phyloP scores from a whole-genome alignment of 2,329 filamentous ascomycete species.

The Botryotinia convoluta region DNA sequence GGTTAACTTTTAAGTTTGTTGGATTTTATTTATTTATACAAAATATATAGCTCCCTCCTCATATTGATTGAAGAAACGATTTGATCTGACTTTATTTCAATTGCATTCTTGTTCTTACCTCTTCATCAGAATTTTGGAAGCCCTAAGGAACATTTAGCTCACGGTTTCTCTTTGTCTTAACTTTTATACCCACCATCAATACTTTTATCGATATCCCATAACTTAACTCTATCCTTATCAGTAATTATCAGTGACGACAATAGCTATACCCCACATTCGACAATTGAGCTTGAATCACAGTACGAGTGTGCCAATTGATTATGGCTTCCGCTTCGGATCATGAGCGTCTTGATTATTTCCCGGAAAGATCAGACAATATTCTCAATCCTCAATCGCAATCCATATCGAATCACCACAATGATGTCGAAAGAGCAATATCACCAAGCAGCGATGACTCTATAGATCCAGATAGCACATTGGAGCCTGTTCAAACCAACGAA shows the following conservation, averaged over 20 bases:
- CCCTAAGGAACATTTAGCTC: neutral
- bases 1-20: neutral
- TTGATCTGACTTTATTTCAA: no score
- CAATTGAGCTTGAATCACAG: neutral
- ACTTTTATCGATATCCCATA: neutral
- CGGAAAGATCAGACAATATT: neutral
- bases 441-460: slow-evolving; percentile 19
- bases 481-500: slow-evolving; percentile 23
- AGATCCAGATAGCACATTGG: slow-evolving; percentile 19
- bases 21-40: neutral
- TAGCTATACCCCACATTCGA: neutral
- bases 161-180: neutral
- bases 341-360: slow-evolving; percentile 4
- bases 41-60: neutral
- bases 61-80: neutral
- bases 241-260: neutral
- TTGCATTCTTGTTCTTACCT: neutral
- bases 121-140: neutral
- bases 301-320: neutral
- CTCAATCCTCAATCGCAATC: neutral
- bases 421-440: neutral
- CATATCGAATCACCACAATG: neutral
- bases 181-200: neutral
- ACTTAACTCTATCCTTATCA: neutral
- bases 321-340: slow-evolving; percentile 11